Conservation (phyloP, 2,329 filamentous ascomycete genomes). For the Gyromitra esculenta region DNA sequence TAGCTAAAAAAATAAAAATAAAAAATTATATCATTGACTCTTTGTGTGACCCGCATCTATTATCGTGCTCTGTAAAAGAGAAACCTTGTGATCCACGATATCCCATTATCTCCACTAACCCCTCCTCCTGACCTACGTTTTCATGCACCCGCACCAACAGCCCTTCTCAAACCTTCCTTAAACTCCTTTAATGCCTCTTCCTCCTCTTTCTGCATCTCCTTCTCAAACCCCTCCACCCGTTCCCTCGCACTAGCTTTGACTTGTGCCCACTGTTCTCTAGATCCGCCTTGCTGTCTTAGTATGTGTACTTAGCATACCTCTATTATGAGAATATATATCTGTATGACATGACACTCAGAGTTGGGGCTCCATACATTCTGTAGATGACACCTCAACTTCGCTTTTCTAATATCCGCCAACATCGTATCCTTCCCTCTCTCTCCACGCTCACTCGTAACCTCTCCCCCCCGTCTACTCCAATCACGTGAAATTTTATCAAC, state of each 20-base stretch:
- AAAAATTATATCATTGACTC: slow-evolving; percentile 23
- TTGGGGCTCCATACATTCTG: slow-evolving; percentile 38
- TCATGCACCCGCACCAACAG: slow-evolving; percentile 35
- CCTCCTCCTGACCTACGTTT: no score
- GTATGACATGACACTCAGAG: not conserved
- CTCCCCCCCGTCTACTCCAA: slow-evolving; percentile 34
- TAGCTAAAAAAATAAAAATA: slow-evolving; percentile 20
- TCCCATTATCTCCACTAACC: not conserved
- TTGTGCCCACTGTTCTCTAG: slow-evolving; percentile 2
- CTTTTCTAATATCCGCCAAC: slow-evolving; percentile 52
- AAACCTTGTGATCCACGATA: not conserved
- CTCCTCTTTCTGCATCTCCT: slow-evolving; percentile 48
- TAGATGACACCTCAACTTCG: slow-evolving; percentile 53
- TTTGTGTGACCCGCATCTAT: not conserved
- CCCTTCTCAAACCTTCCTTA: slow-evolving; percentile 52
- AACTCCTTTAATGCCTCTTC: slow-evolving; percentile 51
- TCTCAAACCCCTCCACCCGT: slow-evolving; percentile 47
- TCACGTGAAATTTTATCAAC: slow-evolving; percentile 54
- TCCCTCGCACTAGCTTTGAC: slow-evolving; percentile 33
- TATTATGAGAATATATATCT: not conserved
- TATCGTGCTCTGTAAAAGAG: not conserved
- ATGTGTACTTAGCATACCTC: slow-evolving; percentile 19
- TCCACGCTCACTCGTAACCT: slow-evolving; percentile 12
- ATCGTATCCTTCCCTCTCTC: slow-evolving; percentile 11
- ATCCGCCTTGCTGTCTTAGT: slow-evolving; percentile 9